Evolutionary conservation across 495 filamentous ascomycete species (phyloP).

Genomic region (Penicillium waksmanii): DNA sequence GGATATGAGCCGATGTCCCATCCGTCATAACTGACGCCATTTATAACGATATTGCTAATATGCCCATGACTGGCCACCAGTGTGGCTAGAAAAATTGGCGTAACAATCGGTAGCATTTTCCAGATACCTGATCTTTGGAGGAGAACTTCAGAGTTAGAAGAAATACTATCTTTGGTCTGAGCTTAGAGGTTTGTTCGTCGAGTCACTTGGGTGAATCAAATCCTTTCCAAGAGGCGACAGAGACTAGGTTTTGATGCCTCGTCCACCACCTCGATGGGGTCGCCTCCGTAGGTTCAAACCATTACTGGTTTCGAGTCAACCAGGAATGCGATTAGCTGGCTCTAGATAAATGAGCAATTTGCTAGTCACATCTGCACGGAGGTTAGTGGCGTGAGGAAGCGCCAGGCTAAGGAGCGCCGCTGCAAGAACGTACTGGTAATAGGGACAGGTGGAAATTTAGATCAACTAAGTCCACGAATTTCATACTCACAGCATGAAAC

Average conservation of each 20-base stretch:
- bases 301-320: background rate
- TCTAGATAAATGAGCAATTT: background rate
- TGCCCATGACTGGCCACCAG: constrained; percentile 33
- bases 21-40: constrained; percentile 38
- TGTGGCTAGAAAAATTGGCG: constrained; percentile 10
- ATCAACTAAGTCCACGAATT: background rate
- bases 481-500: background rate
- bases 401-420: background rate
- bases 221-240: background rate
- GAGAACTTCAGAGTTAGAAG: background rate
- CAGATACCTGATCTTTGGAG: background rate
- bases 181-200: no score
- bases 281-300: constrained; percentile 1
- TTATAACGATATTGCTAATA: constrained; percentile 35
- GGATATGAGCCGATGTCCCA: constrained; percentile 47
- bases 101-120: constrained; percentile 4
- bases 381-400: background rate
- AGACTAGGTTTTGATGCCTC: background rate
- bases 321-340: background rate
- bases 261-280: background rate
- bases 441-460: background rate
- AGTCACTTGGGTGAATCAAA: background rate
- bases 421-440: background rate
- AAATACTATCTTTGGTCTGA: background rate
- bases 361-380: background rate